Evolutionary conservation across 2,329 filamentous ascomycete genomes (phyloP), one percentile per base, ranked within the genome.

Genomic region (Sclerotinia spermophila): DNA sequence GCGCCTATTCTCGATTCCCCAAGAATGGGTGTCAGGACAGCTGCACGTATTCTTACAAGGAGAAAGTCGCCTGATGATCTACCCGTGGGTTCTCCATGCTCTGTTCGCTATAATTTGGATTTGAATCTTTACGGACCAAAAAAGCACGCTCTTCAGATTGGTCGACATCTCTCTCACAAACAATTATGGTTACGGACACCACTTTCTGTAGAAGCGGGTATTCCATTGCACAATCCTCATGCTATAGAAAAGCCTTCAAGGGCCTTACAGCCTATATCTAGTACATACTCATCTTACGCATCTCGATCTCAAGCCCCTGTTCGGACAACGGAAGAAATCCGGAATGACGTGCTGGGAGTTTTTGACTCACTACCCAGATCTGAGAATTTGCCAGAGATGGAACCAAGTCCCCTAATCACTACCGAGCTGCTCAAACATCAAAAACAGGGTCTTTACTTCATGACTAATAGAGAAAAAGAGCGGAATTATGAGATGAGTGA

Each of bases 391-490:
- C 91, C 92, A 0, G 86, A 90, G 74, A 89, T 90, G 82, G 89
- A 95, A 5, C 86, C 92, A 0, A 84, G 88, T 68, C 74, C 82
- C 3, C 80, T 83, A 10, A 85, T 96, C 68, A 85, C 86, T 70
- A 94, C 90, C 0, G 84, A 87, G 40, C 82, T 98, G 27, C 87
- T 97, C 56, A 86, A 86, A 71, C 95, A 98, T 81, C 95, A 98
- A 80, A 96, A 93, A 79, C 94, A 97, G 81, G 95, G 92, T 0
- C 85, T 98, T 0, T 88, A 90, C 79, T 98, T 97, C 79, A 93
- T 98, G 90, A 88, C 85, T 15, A 86, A 87, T 30, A 91, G 92
- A 73, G 95, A 98, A 80, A 86, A 88, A 64, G 86, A 88, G 0
- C 84, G 86, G 19, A 83, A 84, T n/a, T 85, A 85, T 67, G 86